phyloP scores from a whole-genome alignment of 768 basidiomycete species.

The Lentinula edodes region DNA sequence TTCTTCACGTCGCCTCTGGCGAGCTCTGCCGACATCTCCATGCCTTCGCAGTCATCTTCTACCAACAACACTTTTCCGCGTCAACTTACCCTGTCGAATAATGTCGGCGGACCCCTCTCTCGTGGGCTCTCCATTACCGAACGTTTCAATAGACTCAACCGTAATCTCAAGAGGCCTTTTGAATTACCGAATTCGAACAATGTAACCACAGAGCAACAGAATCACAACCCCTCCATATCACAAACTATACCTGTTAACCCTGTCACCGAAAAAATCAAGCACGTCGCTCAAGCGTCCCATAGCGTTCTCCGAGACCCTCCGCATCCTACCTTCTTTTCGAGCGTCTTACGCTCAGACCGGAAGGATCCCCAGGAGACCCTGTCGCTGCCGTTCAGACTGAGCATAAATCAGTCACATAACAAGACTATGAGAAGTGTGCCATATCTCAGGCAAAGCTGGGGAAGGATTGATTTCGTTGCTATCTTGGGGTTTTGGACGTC shows the following conservation, averaged over 20 bases:
- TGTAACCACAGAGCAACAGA: constrained; percentile 11
- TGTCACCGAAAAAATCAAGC: constrained; percentile 27
- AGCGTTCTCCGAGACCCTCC: constrained; percentile 32
- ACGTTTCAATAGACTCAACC: constrained; percentile 36
- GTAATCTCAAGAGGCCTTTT: constrained; percentile 51
- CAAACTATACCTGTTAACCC: constrained; percentile 21
- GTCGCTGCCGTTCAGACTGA: constrained; percentile 60
- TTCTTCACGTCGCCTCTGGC: constrained; percentile 31
- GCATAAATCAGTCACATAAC: constrained; percentile 47
- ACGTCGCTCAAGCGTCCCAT: constrained; percentile 2
- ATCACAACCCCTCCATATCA: constrained; percentile 22
- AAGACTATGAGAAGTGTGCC: constrained; percentile 70
- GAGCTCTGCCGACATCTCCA: background rate
- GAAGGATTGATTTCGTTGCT: constrained; percentile 82
- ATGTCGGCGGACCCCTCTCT: constrained; percentile 29
- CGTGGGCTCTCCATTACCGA: constrained; percentile 43
- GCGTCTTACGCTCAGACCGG: constrained; percentile 28
- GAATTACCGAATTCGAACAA: constrained; percentile 23
- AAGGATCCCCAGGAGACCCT: constrained; percentile 26
- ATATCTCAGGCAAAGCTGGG: constrained; percentile 91
- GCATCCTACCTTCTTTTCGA: constrained; percentile 46
- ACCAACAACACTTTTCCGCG: constrained; percentile 20
- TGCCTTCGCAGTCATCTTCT: constrained; percentile 14
- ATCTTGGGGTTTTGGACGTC: constrained; percentile 84
- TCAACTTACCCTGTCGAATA: constrained; percentile 12